phyloP scores from a whole-genome alignment of 345 rosid genomes.

The Lepidium africanum region DNA sequence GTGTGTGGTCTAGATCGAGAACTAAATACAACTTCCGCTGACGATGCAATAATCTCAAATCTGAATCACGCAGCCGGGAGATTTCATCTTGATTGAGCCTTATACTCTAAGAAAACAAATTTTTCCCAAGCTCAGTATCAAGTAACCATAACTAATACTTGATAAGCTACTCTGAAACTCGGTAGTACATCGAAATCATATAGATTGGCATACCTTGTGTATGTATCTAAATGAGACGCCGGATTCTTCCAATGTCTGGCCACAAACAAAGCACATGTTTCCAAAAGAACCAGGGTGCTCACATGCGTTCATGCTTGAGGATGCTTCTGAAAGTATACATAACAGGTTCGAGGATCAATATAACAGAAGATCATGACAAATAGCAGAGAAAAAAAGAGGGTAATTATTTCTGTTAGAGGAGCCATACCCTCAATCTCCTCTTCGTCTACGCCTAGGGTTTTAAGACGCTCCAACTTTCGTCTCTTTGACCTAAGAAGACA shows the following conservation, averaged over 20 bases:
- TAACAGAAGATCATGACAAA: background rate
- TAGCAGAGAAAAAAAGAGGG: background rate
- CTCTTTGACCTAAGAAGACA: constrained; percentile 48
- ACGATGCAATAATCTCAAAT: constrained; percentile 44
- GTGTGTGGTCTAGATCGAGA: constrained; percentile 87
- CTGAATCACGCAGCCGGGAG: constrained; percentile 49
- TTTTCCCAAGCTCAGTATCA: background rate
- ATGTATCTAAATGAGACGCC: constrained; percentile 71
- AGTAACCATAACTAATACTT: background rate
- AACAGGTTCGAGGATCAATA: background rate
- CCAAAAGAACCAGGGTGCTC: constrained; percentile 81
- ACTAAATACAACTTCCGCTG: constrained; percentile 65
- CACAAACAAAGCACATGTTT: constrained; percentile 62
- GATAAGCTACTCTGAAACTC: background rate
- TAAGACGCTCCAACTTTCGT: constrained; percentile 39
- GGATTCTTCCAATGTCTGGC: constrained; percentile 50
- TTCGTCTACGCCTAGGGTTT: constrained; percentile 27
- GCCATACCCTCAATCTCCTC: constrained; percentile 33
- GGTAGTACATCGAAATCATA: background rate
- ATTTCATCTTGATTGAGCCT: constrained; percentile 71
- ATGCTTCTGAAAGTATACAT: constrained; percentile 38
- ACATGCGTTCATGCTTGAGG: constrained; percentile 37
- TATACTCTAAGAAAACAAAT: constrained; percentile 46
- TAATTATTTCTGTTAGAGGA: constrained; percentile 10
- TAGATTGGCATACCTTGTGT: constrained; percentile 46